Conservation (phyloP, 768 basidiomycete species). For the Hygrophorus russula region DNA sequence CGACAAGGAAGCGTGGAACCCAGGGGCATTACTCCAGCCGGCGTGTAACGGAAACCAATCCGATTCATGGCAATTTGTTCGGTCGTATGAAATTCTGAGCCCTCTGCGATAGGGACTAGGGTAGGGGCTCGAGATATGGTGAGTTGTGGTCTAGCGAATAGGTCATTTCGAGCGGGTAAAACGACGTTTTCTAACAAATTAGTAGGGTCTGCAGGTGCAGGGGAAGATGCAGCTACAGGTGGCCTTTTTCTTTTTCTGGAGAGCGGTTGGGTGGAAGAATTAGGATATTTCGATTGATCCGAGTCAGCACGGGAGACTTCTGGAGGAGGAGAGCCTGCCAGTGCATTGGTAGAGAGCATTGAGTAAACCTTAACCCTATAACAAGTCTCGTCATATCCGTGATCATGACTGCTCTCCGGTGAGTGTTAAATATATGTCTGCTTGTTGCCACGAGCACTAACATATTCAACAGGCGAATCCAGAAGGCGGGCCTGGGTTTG, state of each 20-base stretch:
- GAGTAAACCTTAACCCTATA: neutral
- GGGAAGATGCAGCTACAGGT: constrained; percentile 37
- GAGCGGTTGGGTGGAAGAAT: constrained; percentile 15
- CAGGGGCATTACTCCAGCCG: constrained; percentile 60
- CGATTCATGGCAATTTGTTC: constrained; percentile 67
- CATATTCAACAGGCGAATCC: constrained; percentile 46
- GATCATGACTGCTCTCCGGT: constrained; percentile 32
- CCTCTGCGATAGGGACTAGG: constrained; percentile 49
- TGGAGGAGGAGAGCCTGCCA: constrained; percentile 2
- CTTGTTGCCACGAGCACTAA: neutral
- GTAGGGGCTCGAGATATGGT: constrained; percentile 65
- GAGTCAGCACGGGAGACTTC: constrained; percentile 2
- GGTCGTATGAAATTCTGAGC: constrained; percentile 50
- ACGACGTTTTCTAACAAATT: constrained; percentile 24
- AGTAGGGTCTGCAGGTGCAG: constrained; percentile 44
- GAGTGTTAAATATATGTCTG: constrained; percentile 10
- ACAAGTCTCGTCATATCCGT: constrained; percentile 6
- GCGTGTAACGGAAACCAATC: constrained; percentile 69
- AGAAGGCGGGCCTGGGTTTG: constrained; percentile 37
- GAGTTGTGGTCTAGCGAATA: constrained; percentile 58
- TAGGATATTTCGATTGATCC: constrained; percentile 3
- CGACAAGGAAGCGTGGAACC: constrained; percentile 55
- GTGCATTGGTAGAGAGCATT: constrained; percentile 10
- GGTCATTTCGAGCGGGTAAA: constrained; percentile 55
- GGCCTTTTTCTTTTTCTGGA: constrained; percentile 49